Percentiles rank a stretch among this genome's conserved stretches.
Conservation (phyloP, 2,329 filamentous ascomycete species). For the Alternaria triticimaculans region DNA sequence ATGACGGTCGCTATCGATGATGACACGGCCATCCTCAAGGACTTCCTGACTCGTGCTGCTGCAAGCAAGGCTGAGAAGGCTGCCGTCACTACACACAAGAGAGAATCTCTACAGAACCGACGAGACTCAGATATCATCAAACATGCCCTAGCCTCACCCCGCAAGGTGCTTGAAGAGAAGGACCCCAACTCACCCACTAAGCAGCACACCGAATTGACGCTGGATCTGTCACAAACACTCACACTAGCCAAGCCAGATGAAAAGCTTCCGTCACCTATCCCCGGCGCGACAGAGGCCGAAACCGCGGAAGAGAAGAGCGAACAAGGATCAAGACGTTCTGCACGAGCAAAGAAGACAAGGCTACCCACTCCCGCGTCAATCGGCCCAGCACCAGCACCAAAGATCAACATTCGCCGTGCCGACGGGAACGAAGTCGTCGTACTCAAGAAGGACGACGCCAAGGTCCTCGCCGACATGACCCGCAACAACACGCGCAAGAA, state of each 20-base stretch:
- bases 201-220: constrained; percentile 38
- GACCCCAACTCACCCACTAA: constrained; percentile 57
- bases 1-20: constrained; percentile 50
- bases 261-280: constrained; percentile 23
- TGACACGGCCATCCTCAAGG: constrained; percentile 58
- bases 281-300: constrained; percentile 18
- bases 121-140: constrained; percentile 57
- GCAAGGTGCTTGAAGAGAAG: constrained; percentile 53
- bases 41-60: constrained; percentile 58
- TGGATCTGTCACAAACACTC: constrained; percentile 41
- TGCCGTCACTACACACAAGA: constrained; percentile 41
- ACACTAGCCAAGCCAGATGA: constrained; percentile 28
- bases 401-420: constrained; percentile 54
- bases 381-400: constrained; percentile 38
- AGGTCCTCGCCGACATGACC: constrained; percentile 55
- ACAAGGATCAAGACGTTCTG: constrained; percentile 41
- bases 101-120: constrained; percentile 54
- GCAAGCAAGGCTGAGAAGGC: constrained; percentile 53
- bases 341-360: constrained; percentile 43
- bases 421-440: constrained; percentile 52
- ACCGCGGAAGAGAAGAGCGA: constrained; percentile 19
- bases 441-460: constrained; percentile 57
- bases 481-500: constrained; percentile 59
- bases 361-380: constrained; percentile 38
- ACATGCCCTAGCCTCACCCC: constrained; percentile 55